Base-by-base conservation (phyloP, 768 basidiomycete genomes). In the Russula sp. region DNA sequence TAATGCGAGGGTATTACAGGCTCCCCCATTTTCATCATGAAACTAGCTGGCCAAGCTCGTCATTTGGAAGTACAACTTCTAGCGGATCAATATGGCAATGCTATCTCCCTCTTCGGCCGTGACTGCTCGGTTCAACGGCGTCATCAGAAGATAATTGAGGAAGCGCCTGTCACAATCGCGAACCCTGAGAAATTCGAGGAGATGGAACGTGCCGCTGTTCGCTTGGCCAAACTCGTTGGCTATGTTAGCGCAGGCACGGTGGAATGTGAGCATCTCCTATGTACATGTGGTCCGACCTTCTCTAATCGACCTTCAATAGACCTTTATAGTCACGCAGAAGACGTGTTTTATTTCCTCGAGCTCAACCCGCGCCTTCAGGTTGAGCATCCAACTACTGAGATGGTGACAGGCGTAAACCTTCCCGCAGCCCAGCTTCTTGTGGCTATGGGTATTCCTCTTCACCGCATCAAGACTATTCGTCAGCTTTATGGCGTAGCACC, bases 101-200 rank as follows among this genome's bases (percentile, higher is more conserved):
- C 97, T 34, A 98, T 99, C 70, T 98, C 97, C 48, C 82, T 99
- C 59, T 99, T 99, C 72, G 97, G 97, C 71, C 95, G 97, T 70
- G 97, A 98, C 74, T 99, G 97, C 74, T 99, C 97, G 61, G 97
- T 99, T 52, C 97, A 99, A 75, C 89, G 97, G 69, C 90, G 97
- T 59, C 97, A 99, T 75, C 97, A 99, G 75, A 99, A 99, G 80
- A 99, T 99, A 70, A 99, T 99, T 66, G 97, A 99, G 76, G 97
- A 99, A 75, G 97, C 97, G 2, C 97, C 97, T 9, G 96, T 99
- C 40, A 98, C 96, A 4, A 98, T 99, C 68, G 97, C 97, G 8
- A 87, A 86, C 65, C 87, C 88, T 48, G 87, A 91, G 20, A 94
- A 84, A 7, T 98, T 98, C 69, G 94, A 95, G 73, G 78, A 94